Conservation (phyloP, 352 stramenopile genomes). For the Pythium plurisporium region DNA sequence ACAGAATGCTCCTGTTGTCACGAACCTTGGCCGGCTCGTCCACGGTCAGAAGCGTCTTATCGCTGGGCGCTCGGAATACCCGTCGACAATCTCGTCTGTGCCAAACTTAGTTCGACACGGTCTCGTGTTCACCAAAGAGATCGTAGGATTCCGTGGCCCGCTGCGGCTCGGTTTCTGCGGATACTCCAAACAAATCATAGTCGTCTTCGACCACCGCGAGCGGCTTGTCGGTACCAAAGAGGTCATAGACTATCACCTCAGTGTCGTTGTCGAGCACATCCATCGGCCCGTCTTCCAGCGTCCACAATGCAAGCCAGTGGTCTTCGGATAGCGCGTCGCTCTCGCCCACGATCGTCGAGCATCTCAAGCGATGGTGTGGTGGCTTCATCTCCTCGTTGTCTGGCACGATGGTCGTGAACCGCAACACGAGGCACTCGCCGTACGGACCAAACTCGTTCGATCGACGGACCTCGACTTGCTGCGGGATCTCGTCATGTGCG, state of each 20-base stretch:
- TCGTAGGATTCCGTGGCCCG: constrained; percentile 3
- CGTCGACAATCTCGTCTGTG: not conserved
- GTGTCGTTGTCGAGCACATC: constrained; percentile 1
- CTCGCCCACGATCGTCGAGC: not conserved
- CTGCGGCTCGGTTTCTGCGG: too few species aligned
- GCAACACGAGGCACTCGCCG: constrained; percentile 7
- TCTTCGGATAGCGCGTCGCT: not conserved
- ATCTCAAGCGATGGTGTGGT: not conserved
- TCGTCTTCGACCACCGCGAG: not conserved
- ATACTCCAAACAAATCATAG: constrained; percentile 20
- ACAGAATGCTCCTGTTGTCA: too few species aligned
- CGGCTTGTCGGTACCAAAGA: not conserved
- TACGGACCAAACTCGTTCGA: not conserved
- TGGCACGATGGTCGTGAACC: not conserved
- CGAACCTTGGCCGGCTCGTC: too few species aligned
- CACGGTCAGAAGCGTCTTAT: not conserved
- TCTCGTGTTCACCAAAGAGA: constrained; percentile 10
- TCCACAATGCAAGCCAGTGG: constrained; percentile 3
- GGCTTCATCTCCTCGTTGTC: not conserved
- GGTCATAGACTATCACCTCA: too few species aligned
- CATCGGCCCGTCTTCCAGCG: not conserved
- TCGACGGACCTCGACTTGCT: not conserved
- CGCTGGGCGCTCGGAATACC: not conserved
- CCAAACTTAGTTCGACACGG: not conserved
- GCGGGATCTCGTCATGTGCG: not conserved